Percentiles rank a stretch among this genome's conserved stretches.
phyloP scores from a whole-genome alignment of 2,329 filamentous ascomycete genomes.

The Botrytis paeoniae region DNA sequence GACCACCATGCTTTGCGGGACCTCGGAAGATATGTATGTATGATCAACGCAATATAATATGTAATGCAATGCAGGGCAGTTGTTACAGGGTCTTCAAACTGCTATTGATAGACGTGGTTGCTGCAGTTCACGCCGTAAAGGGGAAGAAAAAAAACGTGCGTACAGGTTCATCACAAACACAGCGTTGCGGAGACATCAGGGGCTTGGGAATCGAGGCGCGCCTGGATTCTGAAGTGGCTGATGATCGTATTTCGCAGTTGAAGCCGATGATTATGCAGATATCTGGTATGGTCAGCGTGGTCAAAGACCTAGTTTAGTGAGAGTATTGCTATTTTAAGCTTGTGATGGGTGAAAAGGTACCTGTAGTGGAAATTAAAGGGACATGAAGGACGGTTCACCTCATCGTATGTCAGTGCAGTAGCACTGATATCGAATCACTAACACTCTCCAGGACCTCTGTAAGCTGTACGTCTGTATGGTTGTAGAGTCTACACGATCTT shows the following conservation, averaged over 20 bases:
- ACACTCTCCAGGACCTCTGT: not conserved
- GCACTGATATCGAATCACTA: not conserved
- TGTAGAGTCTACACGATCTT: not conserved
- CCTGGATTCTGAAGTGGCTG: not conserved
- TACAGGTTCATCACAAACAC: not conserved
- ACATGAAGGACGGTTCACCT: not conserved
- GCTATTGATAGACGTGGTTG: not conserved
- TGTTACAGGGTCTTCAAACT: not conserved
- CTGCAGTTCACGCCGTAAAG: not conserved
- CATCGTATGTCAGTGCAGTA: slow-evolving; percentile 8
- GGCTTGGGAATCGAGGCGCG: not conserved
- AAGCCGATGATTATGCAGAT: not conserved
- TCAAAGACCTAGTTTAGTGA: not conserved
- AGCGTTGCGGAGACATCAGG: not conserved
- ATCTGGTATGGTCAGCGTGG: not conserved
- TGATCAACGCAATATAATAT: slow-evolving; percentile 1
- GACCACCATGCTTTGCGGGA: not conserved
- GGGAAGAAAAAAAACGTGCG: slow-evolving; percentile 6
- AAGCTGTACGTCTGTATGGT: not conserved
- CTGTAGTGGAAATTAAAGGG: not conserved
- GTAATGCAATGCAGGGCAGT: not conserved
- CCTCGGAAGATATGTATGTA: slow-evolving; percentile 4
- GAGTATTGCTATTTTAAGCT: not conserved
- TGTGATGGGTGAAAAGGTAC: not conserved
- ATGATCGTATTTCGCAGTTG: not conserved